Base-by-base conservation (phyloP, 2,329 filamentous ascomycete species). In the Nigrospora oryzae region DNA sequence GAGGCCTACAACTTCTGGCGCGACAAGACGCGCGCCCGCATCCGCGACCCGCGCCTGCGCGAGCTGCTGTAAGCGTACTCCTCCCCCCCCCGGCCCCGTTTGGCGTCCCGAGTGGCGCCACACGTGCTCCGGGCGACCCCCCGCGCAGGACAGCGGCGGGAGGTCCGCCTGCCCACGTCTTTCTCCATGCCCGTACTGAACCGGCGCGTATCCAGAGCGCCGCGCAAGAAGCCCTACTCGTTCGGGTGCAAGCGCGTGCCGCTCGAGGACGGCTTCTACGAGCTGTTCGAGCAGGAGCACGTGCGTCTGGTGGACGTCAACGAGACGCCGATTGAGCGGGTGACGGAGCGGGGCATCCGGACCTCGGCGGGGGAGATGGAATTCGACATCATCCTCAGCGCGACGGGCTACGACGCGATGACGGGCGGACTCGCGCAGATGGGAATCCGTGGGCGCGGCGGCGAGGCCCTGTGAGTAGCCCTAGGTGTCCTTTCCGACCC, bases 1-100 rank as follows among this genome's bases (percentile, higher is more conserved):
- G 65, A 68, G 42, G 63, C 67, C 0, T 79, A 78, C 52, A 60
- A 70, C 3, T 79, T 78, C 53, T 79, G 75, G 71, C 62, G 62
- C 3, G 63, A 64, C 44, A 75, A 75, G 54, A 67, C 68, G 0
- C 63, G 73, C 0, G 60, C 58, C 11, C 66, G 75, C 2, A 66
- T 81, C 40, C 59, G 62, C 0, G 70, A 80, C 40, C 64, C 73
- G 0, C 57, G 57, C 14, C 64, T 68, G 46, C 59, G 65, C 11
- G 69, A 76, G 12, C 46, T 78, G 3, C 62, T 80, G 23, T 28
- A 10, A 10, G 23, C 19, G 6, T 23, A 23, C 19, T 28, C 23
- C 5, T 28, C 5, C 23, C 23, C 23, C 5, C 10, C 7, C 4
- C 23, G 5, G 5, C 23, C 8, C 23, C 23, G 5, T 28, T 28